Evolutionary conservation across 257 asterid genomes (phyloP).

Genomic region (Solanum virginianum): DNA sequence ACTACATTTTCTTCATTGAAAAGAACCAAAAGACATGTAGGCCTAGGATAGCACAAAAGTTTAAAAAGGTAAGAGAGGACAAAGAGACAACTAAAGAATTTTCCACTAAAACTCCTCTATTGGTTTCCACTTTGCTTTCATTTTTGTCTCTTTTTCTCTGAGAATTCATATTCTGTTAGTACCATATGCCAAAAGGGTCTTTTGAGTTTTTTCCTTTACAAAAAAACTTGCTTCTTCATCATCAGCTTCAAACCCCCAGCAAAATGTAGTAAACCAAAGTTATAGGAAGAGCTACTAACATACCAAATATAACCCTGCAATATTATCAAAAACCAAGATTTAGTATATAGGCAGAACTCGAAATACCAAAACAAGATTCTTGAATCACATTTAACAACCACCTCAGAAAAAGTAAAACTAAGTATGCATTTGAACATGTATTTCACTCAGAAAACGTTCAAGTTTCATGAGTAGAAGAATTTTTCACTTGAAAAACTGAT

Average conservation of each 20-base stretch:
- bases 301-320: conserved; percentile 92
- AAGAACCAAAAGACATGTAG: conserved; percentile 13
- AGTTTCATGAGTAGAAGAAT: too few species aligned
- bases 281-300: conserved; percentile 83
- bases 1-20: conserved; percentile 21
- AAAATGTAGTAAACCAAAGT: conserved; percentile 76
- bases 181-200: conserved; percentile 15
- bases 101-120: conserved; percentile 1
- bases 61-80: conserved; percentile 4
- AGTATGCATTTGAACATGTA: too few species aligned
- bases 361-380: neutral
- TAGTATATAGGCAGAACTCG: too few species aligned
- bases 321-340: neutral
- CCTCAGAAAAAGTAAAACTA: neutral
- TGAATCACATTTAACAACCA: neutral
- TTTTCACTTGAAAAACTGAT: neutral
- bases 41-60: conserved; percentile 4
- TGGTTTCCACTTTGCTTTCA: conserved; percentile 2
- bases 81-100: conserved; percentile 7
- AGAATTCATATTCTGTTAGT: conserved; percentile 23
- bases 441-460: neutral
- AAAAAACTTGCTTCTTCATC: conserved; percentile 1
- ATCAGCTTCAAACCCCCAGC: conserved; percentile 52
- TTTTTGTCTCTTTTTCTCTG: neutral
- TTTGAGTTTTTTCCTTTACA: conserved; percentile 15